Percentiles rank a stretch among this genome's conserved stretches.
These are phyloP conservation scores for Mytilinidion resinicola DNA, from an alignment of 495 filamentous ascomycete genomes.

Conservation along the genomic window DNA sequence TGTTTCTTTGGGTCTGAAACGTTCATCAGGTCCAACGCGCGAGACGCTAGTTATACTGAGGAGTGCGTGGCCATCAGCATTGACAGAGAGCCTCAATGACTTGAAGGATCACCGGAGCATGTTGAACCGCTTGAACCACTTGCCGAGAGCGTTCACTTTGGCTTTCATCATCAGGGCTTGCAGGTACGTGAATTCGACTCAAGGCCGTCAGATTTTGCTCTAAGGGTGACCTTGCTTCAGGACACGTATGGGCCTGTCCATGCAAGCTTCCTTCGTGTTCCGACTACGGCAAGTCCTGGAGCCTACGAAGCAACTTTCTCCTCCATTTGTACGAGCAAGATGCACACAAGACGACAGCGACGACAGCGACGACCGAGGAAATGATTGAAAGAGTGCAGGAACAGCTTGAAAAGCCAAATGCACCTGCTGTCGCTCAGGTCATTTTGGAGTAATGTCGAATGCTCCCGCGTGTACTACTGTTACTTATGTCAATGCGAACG, in stretches of 20 bases:
- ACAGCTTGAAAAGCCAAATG: no score
- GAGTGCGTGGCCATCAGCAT: not conserved
- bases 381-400: no score
- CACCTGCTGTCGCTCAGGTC: no score
- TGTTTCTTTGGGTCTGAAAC: not conserved
- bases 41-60: not conserved
- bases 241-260: no score
- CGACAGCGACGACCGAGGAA: not conserved
- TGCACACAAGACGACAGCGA: not conserved
- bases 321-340: no score
- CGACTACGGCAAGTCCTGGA: no score
- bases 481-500: no score
- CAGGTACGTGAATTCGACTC: constrained; percentile 5
- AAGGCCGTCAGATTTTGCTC: constrained; percentile 4
- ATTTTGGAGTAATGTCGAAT: no score
- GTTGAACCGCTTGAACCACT: constrained; percentile 13
- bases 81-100: constrained; percentile 9
- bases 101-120: constrained; percentile 4
- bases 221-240: no score
- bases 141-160: constrained; percentile 13
- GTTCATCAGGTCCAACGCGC: not conserved
- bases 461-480: no score
- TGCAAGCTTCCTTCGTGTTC: no score
- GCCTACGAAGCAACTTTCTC: no score
- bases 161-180: constrained; percentile 14